Evolutionary conservation across 163 green algal species (phyloP), one percentile per base, ranked within the genome.

Genomic region (Trebouxia gelatinosa): DNA sequence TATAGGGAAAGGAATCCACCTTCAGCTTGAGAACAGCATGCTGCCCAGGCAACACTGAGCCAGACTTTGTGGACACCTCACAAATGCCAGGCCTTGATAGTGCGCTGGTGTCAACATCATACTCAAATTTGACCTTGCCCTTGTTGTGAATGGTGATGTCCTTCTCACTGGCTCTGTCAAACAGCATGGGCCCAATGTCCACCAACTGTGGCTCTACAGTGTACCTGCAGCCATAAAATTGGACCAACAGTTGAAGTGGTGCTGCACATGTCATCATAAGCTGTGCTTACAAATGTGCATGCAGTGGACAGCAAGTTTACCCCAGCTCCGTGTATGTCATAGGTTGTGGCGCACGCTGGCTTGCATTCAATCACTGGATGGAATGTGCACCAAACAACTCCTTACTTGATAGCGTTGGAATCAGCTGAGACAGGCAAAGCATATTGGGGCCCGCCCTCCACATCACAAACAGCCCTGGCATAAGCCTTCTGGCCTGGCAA

Each of bases 91-190:
- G 79, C 13, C 86, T 76, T 7, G 77, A 89, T 2, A 96, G 82
- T 16, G 38, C 51, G 38, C 37, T 79, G 39, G 81, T 81, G 83
- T 92, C 90, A 66, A 94, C 78, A 43, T 17, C 75, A 83, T 85
- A 96, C 64, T 86, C 79, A 84, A 95, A 94, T 0, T 89, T 86
- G 54, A 96, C 91, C 68, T 74, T 74, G 43, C 78, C n/a, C 21
- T 81, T 70, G 81, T 94, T 94, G 75, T 59, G 75, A 5, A 93
- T 82, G 13, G 70, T 67, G 21, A 96, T 26, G 74, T 95, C 90
- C 34, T 71, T 78, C n/a, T 94, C 88, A 31, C 87, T 78, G 17
- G 78, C 46, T 32, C 85, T 85, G 81, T 92, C 85, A 82, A 91
- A 96, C 29, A 86, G 80, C 70, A 89, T 82, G 29, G 81, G 50